Evolutionary conservation across 2,329 filamentous ascomycete species (phyloP), one percentile per base, ranked within the genome.

Genomic region (Pseudogymnoascus sp.): DNA sequence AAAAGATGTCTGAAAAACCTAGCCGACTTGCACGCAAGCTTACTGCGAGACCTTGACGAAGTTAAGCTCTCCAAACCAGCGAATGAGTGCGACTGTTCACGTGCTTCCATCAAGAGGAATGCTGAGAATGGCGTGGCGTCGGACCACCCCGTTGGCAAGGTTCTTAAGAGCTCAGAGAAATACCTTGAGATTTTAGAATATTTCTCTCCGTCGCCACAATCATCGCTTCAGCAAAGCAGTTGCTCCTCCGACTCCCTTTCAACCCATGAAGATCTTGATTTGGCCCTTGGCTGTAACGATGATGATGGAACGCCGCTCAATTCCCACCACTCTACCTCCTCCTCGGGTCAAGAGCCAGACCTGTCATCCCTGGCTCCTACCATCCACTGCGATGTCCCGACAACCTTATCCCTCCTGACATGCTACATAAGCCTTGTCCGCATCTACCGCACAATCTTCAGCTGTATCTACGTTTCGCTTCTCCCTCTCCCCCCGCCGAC

Each of bases 391-490:
- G 48, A 55, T 33, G 48, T 55, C 48, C 48, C 48, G n/a, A 55
- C 48, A 33, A 55, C 27, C 4, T 55, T 55, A 8, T 55, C 48
- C 9, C 48, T 55, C 29, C 48, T 55, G 4, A 55, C 48, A 5
- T 55, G 48, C 48, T 55, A 55, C 29, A 33, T 55, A 55, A 55
- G 48, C 48, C 48, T 55, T 6, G 48, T 55, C n/a, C 48, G 48
- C n/a, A 55, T 55, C n/a, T 55, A 17, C n/a, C 48, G 48, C 27
- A 55, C 48, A 17, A 55, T 55, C 4, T 55, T 55, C n/a, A 55
- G 48, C 4, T 55, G 48, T 10, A 55, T 55, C 15, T 55, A 55
- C n/a, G 8, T 55, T 10, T 55, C 48, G 5, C 27, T 55, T 9
- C 29, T 55, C 5, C 48, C 48, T 29, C 27, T 55, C 4, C 48